Base-by-base conservation (phyloP, 2,329 filamentous ascomycete genomes). In the Corinectria fuckeliana region DNA sequence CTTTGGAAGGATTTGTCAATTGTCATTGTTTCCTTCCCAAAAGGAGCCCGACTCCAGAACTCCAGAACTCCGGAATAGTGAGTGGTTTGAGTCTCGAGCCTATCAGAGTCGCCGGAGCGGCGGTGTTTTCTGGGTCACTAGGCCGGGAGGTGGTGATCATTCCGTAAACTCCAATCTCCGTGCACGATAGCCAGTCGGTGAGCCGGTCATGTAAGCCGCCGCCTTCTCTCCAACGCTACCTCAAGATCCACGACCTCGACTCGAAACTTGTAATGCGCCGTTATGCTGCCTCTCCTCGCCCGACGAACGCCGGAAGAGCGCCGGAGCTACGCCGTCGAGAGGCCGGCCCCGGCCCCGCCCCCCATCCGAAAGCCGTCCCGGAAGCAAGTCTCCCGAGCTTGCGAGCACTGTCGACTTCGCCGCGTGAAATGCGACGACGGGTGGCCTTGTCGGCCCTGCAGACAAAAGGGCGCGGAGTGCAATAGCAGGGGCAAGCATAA, bases 361-460 rank as follows among this genome's bases (percentile, higher is more conserved):
- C 14, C 54, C 36, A 21, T 47, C 23, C 28, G 54, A 21, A 63
- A 42, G 32, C 61, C 50, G 8, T 21, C 54, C 8, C 56, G 67
- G 50, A 68, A 67, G 28, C 67, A 69, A 18, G 67, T 69, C 14
- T 65, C 67, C 2, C 42, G 64, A 28, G 67, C 67, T 4, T 69
- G 67, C 23, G 67, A 68, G 44, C 59, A 61, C 41, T 69, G 67
- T 25, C 64, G 67, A 10, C 45, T 60, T 2, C 51, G 63, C 14
- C 61, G 67, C 8, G 64, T 68, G 20, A 69, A 67, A 18, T 69
- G 67, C 39, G 67, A 69, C 32, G 58, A 65, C 14, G 64, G 62
- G 10, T 50, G 52, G 2, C 66, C 66, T 3, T 68, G 66, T 38
- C 30, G 56, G 1, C 55, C 58, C 4, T 68, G 66, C 39, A 41